Base-by-base conservation (phyloP, 1,284 basidiomycete species). In the Sanghuangporus baumii region DNA sequence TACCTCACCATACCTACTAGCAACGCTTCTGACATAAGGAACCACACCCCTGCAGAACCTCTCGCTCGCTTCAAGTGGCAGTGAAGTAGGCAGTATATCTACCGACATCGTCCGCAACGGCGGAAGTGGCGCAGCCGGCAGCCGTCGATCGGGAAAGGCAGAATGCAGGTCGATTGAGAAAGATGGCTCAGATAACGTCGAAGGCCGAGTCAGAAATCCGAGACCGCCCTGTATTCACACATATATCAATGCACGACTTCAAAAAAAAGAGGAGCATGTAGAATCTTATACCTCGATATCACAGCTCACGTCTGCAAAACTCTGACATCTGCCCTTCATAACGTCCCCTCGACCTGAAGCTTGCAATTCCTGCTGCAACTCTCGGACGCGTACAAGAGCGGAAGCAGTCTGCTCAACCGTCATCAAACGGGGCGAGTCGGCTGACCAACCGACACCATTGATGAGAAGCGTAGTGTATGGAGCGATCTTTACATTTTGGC, bases 251-350 rank as follows among this genome's bases (percentile, higher is more conserved):
- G 26, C 18, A 12, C 48, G 18, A 23, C 34, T 46, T 18, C 47
- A 4, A 41, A 18, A 36, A 57, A 58, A 4, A 31, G 3, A 59
- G 18, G n/a, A 55, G 55, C 55, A 55, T 20, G 11, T n/a, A 77
- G 41, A 59, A 88, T 90, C 71, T 36, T 77, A 43, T 60, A 89
- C 91, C 71, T 85, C 82, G 16, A 94, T 79, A 71, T 96, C 93
- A 69, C 93, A 95, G 64, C 86, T 92, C 41, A 96, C 88, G 70
- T 96, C 94, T 6, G 91, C 91, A 23, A 96, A 81, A 59, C 86
- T 89, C 11, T 79, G 79, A 67, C 88, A 86, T 11, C 89, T 77
- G 3, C 79, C 80, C 8, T 74, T 79, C 62, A 66, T 63, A 6
- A 64, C 55, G 14, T 61, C 62, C 12, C 20, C 20, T 14, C 8